Conservation (phyloP, 495 filamentous ascomycete species). For the Penicillium parvum region DNA sequence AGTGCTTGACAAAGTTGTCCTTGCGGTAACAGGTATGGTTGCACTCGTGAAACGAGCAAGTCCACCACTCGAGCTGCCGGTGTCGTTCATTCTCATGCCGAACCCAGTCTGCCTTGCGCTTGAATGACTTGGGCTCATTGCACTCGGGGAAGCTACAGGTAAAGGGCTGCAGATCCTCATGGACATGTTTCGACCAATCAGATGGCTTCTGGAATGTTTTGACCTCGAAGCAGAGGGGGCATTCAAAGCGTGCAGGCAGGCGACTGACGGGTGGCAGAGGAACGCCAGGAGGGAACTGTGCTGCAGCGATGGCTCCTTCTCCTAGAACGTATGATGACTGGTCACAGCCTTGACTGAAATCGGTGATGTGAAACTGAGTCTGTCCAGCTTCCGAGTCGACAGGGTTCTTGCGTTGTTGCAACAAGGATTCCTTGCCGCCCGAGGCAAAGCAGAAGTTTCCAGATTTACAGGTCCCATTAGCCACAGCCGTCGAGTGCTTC, state of each 20-base stretch:
- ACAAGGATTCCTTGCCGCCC: conserved; percentile 53
- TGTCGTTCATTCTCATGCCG: conserved; percentile 93
- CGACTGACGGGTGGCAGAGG: conserved; percentile 74
- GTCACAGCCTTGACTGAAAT: conserved; percentile 55
- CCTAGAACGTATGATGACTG: conserved; percentile 56
- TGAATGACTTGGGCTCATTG: conserved; percentile 88
- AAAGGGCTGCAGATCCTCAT: conserved; percentile 93
- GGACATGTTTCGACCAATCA: conserved; percentile 97
- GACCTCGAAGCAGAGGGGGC: conserved; percentile 81
- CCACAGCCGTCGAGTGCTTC: conserved; percentile 60
- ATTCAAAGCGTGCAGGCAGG: conserved; percentile 89
- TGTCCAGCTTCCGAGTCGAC: conserved; percentile 39
- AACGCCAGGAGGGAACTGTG: conserved; percentile 75
- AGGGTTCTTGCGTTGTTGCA: conserved; percentile 46
- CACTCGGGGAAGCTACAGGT: conserved; percentile 89
- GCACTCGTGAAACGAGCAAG: conserved; percentile 76
- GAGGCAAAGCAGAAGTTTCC: conserved; percentile 58
- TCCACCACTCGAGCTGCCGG: conserved; percentile 91
- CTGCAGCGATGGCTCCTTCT: conserved; percentile 63
- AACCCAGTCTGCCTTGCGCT: conserved; percentile 97
- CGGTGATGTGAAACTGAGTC: conserved; percentile 47
- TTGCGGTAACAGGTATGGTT: conserved; percentile 82
- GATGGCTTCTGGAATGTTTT: conserved; percentile 94
- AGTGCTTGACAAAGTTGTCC: conserved; percentile 93
- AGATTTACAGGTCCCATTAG: conserved; percentile 52